Evolutionary conservation across 208 protist genomes (phyloP).

Genomic region (Novymonas esmeraldas): DNA sequence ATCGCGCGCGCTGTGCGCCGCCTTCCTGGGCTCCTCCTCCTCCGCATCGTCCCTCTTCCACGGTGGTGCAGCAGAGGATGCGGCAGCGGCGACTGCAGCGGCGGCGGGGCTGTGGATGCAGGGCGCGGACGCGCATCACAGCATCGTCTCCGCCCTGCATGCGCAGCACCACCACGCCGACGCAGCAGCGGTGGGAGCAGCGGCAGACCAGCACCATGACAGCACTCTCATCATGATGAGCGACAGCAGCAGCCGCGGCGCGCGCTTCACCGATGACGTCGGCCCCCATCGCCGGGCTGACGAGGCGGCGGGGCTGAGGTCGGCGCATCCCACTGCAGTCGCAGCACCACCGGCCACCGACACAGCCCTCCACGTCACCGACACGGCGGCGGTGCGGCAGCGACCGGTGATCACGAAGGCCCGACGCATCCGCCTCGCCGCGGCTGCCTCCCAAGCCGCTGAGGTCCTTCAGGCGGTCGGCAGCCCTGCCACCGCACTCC

Average conservation of each 20-base stretch:
- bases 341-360: not conserved
- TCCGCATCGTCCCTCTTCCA: not conserved
- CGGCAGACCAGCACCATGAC: not conserved
- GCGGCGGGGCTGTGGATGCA: slow-evolving; percentile 16
- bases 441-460: slow-evolving; percentile 29
- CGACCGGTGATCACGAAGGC: slow-evolving; percentile 52
- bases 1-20: slow-evolving; percentile 14
- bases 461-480: slow-evolving; percentile 31
- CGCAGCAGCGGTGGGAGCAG: not conserved
- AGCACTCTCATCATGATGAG: slow-evolving; percentile 6
- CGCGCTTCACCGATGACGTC: slow-evolving; percentile 22
- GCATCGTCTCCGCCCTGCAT: slow-evolving; percentile 9
- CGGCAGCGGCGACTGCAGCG: not conserved
- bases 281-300: slow-evolving; percentile 14
- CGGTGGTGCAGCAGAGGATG: not conserved
- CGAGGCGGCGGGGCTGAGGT: not conserved
- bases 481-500: slow-evolving; percentile 34
- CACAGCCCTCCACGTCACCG: not conserved
- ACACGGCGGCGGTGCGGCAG: not conserved
- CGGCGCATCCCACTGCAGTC: not conserved
- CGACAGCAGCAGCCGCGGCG: not conserved
- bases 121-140: not conserved
- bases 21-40: slow-evolving; percentile 6
- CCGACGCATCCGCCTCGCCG: slow-evolving; percentile 48
- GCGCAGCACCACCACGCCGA: slow-evolving; percentile 2